phyloP scores from a whole-genome alignment of 1,284 basidiomycete species.

The Rhodotorula sp. region DNA sequence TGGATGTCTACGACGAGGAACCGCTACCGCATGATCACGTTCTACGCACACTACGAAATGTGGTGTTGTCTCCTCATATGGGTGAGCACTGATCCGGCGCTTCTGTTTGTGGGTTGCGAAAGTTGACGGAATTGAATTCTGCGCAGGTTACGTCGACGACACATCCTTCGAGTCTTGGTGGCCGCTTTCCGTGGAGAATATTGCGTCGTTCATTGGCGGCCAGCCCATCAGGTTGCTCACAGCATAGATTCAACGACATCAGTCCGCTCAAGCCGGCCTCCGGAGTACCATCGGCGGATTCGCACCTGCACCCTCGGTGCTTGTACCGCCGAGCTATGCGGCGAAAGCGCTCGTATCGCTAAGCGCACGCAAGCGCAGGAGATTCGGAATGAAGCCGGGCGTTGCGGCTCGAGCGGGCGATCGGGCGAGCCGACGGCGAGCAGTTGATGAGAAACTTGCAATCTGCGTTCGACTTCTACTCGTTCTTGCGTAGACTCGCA shows the following conservation, averaged over 20 bases:
- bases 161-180: constrained; percentile 15
- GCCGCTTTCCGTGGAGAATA: constrained; percentile 57
- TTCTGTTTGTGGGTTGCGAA: not conserved
- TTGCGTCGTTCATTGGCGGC: constrained; percentile 54
- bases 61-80: constrained; percentile 62
- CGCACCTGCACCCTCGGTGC: too few relatives aligned
- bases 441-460: too few relatives aligned
- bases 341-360: too few relatives aligned
- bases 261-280: too few relatives aligned
- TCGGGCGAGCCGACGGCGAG: too few relatives aligned
- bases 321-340: too few relatives aligned
- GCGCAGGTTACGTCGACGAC: constrained; percentile 36
- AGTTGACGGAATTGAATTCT: not conserved
- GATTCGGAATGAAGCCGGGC: too few relatives aligned
- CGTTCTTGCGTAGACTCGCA: not conserved
- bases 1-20: constrained; percentile 61
- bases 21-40: constrained; percentile 61
- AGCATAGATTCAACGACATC: too few relatives aligned
- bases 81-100: constrained; percentile 57
- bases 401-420: too few relatives aligned
- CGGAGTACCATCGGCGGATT: too few relatives aligned
- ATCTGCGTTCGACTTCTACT: not conserved
- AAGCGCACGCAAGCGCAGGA: too few relatives aligned
- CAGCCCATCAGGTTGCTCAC: constrained; percentile 16
- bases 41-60: constrained; percentile 56